Percentiles rank a stretch among this genome's conserved stretches.
phyloP scores from a whole-genome alignment of 2,329 filamentous ascomycete species.

The Fusarium sp. region DNA sequence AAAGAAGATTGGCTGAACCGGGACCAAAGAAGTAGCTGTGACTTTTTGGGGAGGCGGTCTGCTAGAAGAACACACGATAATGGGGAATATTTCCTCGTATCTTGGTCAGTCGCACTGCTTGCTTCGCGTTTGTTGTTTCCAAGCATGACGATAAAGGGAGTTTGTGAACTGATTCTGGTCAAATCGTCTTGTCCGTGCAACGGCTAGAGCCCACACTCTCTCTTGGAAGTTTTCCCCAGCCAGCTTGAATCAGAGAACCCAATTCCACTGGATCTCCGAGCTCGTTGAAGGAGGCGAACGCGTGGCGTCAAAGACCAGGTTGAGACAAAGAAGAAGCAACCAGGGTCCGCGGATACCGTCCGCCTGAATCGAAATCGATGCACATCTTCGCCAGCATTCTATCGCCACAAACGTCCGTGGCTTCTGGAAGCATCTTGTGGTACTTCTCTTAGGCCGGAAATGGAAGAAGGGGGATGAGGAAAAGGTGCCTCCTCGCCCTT shows the following conservation, averaged over 20 bases:
- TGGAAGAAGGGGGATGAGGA: slow-evolving; percentile 16
- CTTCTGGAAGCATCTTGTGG: not conserved
- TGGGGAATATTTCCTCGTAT: not conserved
- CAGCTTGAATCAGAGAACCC: not conserved
- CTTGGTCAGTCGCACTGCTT: not conserved
- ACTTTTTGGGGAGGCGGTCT: not conserved
- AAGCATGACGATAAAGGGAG: not conserved
- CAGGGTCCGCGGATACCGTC: not conserved
- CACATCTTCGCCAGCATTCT: not conserved
- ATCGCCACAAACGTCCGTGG: slow-evolving; percentile 17
- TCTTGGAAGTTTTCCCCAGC: not conserved
- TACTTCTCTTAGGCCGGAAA: slow-evolving; percentile 15
- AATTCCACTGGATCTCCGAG: not conserved
- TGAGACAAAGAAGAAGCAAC: not conserved
- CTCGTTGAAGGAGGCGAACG: not conserved
- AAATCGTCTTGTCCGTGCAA: not conserved
- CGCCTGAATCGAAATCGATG: not conserved
- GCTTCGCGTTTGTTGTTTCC: not conserved
- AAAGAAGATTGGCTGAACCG: not conserved
- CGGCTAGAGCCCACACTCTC: not conserved
- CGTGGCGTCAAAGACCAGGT: slow-evolving; percentile 20
- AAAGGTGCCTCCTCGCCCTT: not conserved
- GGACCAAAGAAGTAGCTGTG: not conserved
- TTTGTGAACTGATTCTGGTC: not conserved
- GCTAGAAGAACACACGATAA: not conserved